phyloP scores from a whole-genome alignment of 441 rosid species.

The Gossypium laxum region DNA sequence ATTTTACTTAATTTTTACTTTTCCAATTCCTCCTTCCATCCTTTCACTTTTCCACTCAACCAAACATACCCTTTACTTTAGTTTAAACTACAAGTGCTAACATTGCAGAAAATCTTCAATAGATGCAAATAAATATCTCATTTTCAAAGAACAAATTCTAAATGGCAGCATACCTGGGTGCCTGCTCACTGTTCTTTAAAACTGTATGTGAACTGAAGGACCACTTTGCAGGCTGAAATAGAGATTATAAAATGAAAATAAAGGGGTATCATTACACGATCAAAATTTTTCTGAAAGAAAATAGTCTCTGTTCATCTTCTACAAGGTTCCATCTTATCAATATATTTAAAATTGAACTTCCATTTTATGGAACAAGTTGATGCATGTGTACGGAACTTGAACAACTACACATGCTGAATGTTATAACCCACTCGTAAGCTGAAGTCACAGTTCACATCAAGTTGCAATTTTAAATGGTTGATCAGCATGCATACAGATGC shows the following conservation, averaged over 20 bases:
- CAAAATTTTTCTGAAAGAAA: not conserved
- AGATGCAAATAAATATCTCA: not conserved
- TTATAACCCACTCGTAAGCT: not conserved
- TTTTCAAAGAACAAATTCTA: not conserved
- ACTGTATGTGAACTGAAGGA: constrained; percentile 67
- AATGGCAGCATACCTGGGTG: constrained; percentile 51
- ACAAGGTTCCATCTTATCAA: not conserved
- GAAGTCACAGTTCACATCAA: not conserved
- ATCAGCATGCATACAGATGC: not conserved
- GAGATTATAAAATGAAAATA: constrained; percentile 13
- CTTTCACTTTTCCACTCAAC: too few relatives aligned
- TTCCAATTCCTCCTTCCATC: too few relatives aligned
- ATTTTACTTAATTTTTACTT: too few relatives aligned
- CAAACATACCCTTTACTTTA: not conserved
- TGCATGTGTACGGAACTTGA: not conserved
- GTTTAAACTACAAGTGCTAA: not conserved
- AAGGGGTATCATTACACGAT: constrained; percentile 17
- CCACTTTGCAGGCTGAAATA: constrained; percentile 76
- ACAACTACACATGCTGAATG: not conserved
- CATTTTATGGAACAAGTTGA: not conserved
- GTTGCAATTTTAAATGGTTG: not conserved
- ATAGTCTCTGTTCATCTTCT: not conserved
- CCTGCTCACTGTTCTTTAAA: constrained; percentile 72
- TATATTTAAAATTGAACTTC: not conserved
- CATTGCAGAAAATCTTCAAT: not conserved